Evolutionary conservation across 768 basidiomycete genomes (phyloP).

Genomic region (Termitomyces sp.): DNA sequence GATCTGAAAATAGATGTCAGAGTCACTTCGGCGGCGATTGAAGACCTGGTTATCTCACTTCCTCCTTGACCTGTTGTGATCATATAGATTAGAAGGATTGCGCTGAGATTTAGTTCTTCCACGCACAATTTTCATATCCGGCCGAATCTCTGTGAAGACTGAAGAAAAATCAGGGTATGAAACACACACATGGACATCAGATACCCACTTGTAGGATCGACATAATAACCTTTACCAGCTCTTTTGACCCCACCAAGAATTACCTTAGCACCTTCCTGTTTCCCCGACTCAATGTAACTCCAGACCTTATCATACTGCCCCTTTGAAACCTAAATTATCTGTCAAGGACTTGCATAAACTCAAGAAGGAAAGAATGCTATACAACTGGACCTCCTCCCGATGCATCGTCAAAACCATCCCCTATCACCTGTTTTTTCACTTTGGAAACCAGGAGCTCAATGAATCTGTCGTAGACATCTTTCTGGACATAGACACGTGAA

Average conservation of each 20-base stretch:
- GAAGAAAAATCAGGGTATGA: background rate
- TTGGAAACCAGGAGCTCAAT: constrained; percentile 57
- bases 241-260: constrained; percentile 79
- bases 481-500: constrained; percentile 85
- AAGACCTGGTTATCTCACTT: constrained; percentile 33
- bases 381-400: constrained; percentile 83
- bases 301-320: constrained; percentile 82
- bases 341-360: background rate
- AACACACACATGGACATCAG: background rate
- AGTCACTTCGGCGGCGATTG: background rate
- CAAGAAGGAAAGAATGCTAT: constrained; percentile 18
- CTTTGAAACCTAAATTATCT: constrained; percentile 59
- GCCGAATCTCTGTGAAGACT: constrained; percentile 80
- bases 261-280: constrained; percentile 74
- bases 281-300: constrained; percentile 84
- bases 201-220: constrained; percentile 80
- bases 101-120: background rate
- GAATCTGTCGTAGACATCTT: constrained; percentile 83
- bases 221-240: constrained; percentile 74
- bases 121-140: constrained; percentile 82
- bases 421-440: constrained; percentile 65
- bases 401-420: constrained; percentile 73
- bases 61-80: constrained; percentile 56
- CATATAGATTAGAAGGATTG: background rate
- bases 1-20: constrained; percentile 44